phyloP scores from a whole-genome alignment of 257 asterid species.

The Ajuga chamaepitys region DNA sequence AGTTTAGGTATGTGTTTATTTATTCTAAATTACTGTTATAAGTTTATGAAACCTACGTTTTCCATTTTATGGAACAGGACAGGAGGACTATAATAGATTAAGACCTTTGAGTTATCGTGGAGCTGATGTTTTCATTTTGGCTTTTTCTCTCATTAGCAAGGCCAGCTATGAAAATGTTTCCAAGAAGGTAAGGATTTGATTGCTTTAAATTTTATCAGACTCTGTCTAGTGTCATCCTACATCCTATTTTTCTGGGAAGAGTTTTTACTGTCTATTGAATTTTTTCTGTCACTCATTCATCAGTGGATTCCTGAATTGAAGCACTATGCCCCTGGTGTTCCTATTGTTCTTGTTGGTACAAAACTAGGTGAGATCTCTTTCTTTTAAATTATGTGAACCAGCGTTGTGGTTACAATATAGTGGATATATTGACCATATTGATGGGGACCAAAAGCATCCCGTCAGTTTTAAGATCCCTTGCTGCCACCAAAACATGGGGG shows the following conservation, averaged over 20 bases:
- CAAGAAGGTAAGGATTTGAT: constrained; percentile 42
- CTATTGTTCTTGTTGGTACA: constrained; percentile 76
- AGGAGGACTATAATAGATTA: constrained; percentile 72
- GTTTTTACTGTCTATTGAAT: not conserved
- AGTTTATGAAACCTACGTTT: not conserved
- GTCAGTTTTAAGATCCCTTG: not conserved
- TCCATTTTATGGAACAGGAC: constrained; percentile 41
- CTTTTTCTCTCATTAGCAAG: constrained; percentile 73
- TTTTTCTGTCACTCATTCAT: constrained; percentile 1
- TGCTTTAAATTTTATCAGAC: constrained; percentile 3
- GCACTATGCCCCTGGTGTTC: constrained; percentile 77
- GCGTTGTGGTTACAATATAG: not conserved
- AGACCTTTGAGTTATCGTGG: constrained; percentile 81
- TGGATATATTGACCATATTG: constrained; percentile 8
- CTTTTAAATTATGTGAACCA: not conserved
- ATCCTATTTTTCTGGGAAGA: not conserved
- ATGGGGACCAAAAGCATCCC: not conserved
- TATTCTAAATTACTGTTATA: constrained; percentile 2
- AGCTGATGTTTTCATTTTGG: constrained; percentile 73
- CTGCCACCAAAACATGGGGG: not conserved
- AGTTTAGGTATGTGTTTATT: not conserved
- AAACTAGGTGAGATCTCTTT: constrained; percentile 53
- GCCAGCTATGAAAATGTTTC: constrained; percentile 78
- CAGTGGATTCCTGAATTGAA: constrained; percentile 87
- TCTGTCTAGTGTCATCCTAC: not conserved